Conservation (phyloP, 139 green algal species). For the Helicosporidium sp. region DNA sequence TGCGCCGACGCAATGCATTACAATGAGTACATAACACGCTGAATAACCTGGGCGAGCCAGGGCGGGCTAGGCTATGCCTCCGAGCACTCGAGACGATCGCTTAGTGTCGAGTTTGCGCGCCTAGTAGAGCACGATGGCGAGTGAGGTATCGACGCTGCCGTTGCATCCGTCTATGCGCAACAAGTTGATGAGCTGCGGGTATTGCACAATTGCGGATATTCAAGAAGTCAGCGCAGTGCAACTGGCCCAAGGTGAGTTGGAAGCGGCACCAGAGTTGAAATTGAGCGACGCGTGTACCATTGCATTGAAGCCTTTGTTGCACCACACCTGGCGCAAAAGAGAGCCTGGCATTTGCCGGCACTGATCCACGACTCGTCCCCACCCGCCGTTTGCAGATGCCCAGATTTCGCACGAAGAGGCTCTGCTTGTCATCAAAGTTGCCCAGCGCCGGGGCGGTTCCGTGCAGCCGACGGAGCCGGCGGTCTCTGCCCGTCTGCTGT, state of each 20-base stretch:
- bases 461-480: neutral
- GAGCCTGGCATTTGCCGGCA: too few relatives aligned
- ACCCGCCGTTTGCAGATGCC: neutral
- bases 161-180: slow-evolving; percentile 15
- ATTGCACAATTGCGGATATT: slow-evolving; percentile 17
- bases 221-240: slow-evolving; percentile 11
- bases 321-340: slow-evolving; percentile 14
- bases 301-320: too few relatives aligned
- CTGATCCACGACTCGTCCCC: too few relatives aligned
- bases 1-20: too few relatives aligned
- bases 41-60: too few relatives aligned
- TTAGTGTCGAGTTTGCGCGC: too few relatives aligned
- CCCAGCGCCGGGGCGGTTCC: neutral
- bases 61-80: too few relatives aligned
- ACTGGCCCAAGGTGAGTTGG: slow-evolving; percentile 13
- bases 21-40: too few relatives aligned
- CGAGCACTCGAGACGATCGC: too few relatives aligned
- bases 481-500: neutral
- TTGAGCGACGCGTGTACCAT: too few relatives aligned
- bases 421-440: slow-evolving; percentile 9
- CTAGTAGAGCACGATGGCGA: too few relatives aligned
- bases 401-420: neutral
- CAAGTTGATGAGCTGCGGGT: slow-evolving; percentile 17
- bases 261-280: slow-evolving; percentile 7
- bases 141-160: too few relatives aligned